Percentiles rank a stretch among this genome's conserved stretches.
phyloP scores from a whole-genome alignment of 352 stramenopile genomes.

The Peronospora destructor region DNA sequence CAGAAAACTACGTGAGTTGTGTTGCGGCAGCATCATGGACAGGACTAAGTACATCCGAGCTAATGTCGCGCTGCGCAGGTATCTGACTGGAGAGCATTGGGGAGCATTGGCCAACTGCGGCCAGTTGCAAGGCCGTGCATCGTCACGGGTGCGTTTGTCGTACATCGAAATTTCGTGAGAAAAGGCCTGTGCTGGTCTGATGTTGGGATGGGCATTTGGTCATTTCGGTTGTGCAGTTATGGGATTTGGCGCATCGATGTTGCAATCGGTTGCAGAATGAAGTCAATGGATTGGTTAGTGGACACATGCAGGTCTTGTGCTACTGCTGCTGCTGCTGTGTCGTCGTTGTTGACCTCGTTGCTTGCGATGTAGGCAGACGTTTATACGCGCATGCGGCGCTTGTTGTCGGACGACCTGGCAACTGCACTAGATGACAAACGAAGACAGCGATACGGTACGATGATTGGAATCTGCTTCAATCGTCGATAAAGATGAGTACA shows the following conservation, averaged over 20 bases:
- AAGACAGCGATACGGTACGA: conserved; percentile 42
- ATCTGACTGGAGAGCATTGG: conserved; percentile 61
- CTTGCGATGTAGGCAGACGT: conserved; percentile 24
- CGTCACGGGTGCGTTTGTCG: conserved; percentile 42
- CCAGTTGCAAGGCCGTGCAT: conserved; percentile 42
- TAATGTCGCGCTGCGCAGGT: conserved; percentile 26
- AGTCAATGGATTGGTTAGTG: conserved; percentile 40
- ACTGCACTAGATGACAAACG: conserved; percentile 24
- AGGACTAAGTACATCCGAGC: neutral
- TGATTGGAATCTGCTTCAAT: neutral
- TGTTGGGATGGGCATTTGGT: neutral
- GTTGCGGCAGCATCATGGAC: neutral
- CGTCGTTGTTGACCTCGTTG: neutral
- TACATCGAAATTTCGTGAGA: neutral
- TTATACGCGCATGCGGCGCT: conserved; percentile 37
- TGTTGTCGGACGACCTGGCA: conserved; percentile 26
- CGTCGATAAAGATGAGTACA: conserved; percentile 5
- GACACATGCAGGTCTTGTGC: neutral
- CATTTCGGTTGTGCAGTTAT: conserved; percentile 32
- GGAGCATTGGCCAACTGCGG: conserved; percentile 41
- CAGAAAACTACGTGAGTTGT: conserved; percentile 68
- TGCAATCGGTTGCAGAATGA: conserved; percentile 46
- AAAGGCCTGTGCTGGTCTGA: conserved; percentile 6
- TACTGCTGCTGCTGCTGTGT: neutral
- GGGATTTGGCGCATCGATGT: conserved; percentile 65